Evolutionary conservation across 1,284 basidiomycete genomes (phyloP).

Genomic region (Rhodotorula sp.): DNA sequence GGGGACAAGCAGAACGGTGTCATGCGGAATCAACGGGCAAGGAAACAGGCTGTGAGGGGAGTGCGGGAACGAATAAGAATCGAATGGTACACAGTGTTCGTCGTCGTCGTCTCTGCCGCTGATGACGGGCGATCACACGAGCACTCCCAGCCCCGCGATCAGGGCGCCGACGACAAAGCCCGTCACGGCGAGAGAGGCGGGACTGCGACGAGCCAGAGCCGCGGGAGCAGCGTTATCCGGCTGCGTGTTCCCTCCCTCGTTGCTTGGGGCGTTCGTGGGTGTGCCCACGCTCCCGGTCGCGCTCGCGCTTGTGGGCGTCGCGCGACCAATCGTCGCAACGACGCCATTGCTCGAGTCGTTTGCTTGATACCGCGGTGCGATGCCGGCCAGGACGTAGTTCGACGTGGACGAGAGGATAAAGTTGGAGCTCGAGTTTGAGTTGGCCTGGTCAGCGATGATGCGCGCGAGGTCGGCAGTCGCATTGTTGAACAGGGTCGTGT

Average conservation of each 20-base stretch:
- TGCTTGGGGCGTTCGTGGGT: background rate
- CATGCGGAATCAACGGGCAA: no score
- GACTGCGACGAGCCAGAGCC: background rate
- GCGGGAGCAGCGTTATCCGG: no score
- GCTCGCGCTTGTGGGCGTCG: constrained; percentile 2
- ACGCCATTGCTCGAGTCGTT: constrained; percentile 19
- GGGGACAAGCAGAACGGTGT: no score
- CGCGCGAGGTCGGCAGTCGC: constrained; percentile 13
- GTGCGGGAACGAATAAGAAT: no score
- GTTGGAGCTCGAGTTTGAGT: no score
- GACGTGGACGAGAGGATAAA: background rate
- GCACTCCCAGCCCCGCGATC: background rate
- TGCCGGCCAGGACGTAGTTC: constrained; percentile 17
- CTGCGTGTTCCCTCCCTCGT: background rate
- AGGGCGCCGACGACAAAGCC: constrained; percentile 4
- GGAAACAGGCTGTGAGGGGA: no score
- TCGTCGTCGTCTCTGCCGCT: no score
- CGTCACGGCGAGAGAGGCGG: background rate
- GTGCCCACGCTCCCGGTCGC: background rate
- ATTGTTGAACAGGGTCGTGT: constrained; percentile 18
- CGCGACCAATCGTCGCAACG: constrained; percentile 29
- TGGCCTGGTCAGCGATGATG: background rate
- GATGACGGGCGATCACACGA: background rate
- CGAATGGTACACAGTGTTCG: no score
- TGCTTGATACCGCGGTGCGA: constrained; percentile 3